phyloP scores from a whole-genome alignment of 108 stramenopile species.

The Discostella stelligeroides region DNA sequence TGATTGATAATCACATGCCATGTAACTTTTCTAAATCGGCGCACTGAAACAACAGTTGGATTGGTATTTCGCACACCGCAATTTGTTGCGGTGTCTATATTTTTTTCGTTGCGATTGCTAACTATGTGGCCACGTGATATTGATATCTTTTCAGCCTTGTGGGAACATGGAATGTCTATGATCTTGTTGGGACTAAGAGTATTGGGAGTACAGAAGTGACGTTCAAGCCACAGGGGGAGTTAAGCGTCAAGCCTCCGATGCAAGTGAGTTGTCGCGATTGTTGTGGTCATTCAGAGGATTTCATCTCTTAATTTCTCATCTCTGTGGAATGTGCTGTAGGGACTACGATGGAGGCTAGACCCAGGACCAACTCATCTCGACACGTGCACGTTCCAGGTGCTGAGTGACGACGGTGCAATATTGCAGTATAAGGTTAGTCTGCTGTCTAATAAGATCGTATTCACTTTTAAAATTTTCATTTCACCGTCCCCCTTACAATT shows the following conservation, averaged over 20 bases:
- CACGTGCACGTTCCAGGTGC: conserved; percentile 87
- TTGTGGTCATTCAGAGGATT: too few species aligned
- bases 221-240: conserved; percentile 64
- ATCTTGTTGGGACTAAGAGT: conserved; percentile 74
- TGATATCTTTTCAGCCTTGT: conserved; percentile 37
- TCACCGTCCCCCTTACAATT: background rate
- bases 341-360: conserved; percentile 83
- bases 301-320: too few species aligned
- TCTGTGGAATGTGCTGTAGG: conserved; percentile 20
- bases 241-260: conserved; percentile 64
- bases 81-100: background rate
- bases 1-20: conserved; percentile 15
- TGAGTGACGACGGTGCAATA: conserved; percentile 73
- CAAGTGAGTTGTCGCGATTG: conserved; percentile 1
- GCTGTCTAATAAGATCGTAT: too few species aligned
- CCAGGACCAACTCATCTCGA: conserved; percentile 92
- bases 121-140: background rate
- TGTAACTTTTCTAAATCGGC: conserved; percentile 13
- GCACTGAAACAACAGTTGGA: conserved; percentile 9
- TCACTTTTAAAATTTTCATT: background rate
- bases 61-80: too few species aligned
- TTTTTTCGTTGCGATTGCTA: background rate
- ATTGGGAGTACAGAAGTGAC: conserved; percentile 73
- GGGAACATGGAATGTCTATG: conserved; percentile 81
- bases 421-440: conserved; percentile 63